Evolutionary conservation across 768 basidiomycete genomes (phyloP).

Genomic region (Podaxis mareebaensis): DNA sequence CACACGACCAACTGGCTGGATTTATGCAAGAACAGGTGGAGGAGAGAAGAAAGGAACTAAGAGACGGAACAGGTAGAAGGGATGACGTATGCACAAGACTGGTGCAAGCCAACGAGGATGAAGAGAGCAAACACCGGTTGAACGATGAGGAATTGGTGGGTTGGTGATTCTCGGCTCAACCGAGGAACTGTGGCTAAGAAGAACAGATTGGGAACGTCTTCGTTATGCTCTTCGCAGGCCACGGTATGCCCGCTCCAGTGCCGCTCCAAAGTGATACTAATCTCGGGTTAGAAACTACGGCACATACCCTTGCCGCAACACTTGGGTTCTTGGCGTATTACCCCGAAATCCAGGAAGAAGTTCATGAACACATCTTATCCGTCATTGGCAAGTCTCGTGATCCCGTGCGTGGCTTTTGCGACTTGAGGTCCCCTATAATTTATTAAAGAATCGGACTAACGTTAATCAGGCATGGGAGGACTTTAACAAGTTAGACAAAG

Average conservation of each 20-base stretch:
- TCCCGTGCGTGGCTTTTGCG: conserved; percentile 26
- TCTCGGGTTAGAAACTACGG: conserved; percentile 46
- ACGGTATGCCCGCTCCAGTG: conserved; percentile 36
- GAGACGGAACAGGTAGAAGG: conserved; percentile 5
- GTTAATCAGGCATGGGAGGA: conserved; percentile 36
- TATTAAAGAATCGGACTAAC: background rate
- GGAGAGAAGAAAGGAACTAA: conserved; percentile 32
- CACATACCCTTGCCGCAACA: conserved; percentile 47
- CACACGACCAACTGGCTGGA: conserved; percentile 29
- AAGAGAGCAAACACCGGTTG: conserved; percentile 37
- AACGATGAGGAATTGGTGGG: conserved; percentile 42
- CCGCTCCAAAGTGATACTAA: background rate
- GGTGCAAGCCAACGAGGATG: conserved; percentile 47
- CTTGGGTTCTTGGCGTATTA: conserved; percentile 46
- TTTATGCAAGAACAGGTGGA: conserved; percentile 42
- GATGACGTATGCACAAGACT: conserved; percentile 43
- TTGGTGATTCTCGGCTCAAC: background rate
- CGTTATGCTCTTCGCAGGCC: conserved; percentile 56
- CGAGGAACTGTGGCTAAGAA: background rate
- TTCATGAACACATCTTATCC: conserved; percentile 43
- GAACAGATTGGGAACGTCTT: conserved; percentile 54
- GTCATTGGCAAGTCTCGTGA: conserved; percentile 35
- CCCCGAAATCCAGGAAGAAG: conserved; percentile 48
- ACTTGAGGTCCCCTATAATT: background rate
- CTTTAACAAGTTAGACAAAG: conserved; percentile 41